Base-by-base conservation (phyloP, 1,284 basidiomycete genomes). In the Stereum hirsutum region DNA sequence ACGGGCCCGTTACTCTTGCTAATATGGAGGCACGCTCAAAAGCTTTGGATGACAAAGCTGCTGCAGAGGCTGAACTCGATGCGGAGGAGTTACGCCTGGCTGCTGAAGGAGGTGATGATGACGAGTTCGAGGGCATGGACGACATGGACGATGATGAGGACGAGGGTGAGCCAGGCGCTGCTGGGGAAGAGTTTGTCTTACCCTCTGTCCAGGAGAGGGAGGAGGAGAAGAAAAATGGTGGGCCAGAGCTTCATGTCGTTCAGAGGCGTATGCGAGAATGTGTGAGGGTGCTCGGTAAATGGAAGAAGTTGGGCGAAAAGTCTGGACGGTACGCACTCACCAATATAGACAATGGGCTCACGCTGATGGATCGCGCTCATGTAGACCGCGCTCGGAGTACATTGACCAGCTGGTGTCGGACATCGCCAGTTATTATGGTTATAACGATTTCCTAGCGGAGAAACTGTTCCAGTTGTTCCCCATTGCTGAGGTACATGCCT, bases 381-480 rank as follows among this genome's bases (percentile, higher is more conserved):
- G 39, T 56, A 89, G 92, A 54, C 75, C 89, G 52, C 72, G 94
- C 42, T 78, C 89, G 32, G 96, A 99, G 58, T 94, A 98, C 55
- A 73, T 88, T 36, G 81, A 89, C 33, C 95, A 97, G 61, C 70
- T 99, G 36, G 67, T 95, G 24, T 71, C 81, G 33, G 92, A 97
- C 56, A 91, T 97, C 55, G 82, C 81, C 12, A 91, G 76, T 54
- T 99, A 99, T 68, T 98, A 98, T 60, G 96, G 96, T 34, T 99
- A 99, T 69, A 99, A 98, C 57, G 83, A 89, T 8, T 99, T 93
- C 68, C 75, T 99, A 38, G 81, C 89, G 3, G 89, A 94, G 59
- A 97, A 97, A 66, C 70, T 99, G 19, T 95, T 98, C 68, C 82
- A 89, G 52, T 72, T 99, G 26, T 99, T 99, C 66, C 78, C 90